phyloP scores from a whole-genome alignment of 495 filamentous ascomycete genomes.

The Penicillium fimorum region DNA sequence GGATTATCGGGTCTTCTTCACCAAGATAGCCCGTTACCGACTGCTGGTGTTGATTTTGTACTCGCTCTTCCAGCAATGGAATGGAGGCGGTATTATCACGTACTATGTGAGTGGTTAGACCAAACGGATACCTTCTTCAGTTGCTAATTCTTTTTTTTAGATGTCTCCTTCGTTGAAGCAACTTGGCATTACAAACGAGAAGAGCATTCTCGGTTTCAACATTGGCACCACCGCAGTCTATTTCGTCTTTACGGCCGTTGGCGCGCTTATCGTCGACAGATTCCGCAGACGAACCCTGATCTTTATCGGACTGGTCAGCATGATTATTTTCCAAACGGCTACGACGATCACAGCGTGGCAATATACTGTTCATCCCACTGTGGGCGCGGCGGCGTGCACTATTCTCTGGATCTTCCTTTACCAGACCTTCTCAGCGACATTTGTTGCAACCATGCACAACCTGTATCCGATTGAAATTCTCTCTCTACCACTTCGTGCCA shows the following conservation, averaged over 20 bases:
- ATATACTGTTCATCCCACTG: slow-evolving; percentile 23
- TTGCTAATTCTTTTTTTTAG: slow-evolving; percentile 18
- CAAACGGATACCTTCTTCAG: neutral
- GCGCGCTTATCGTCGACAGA: slow-evolving; percentile 38
- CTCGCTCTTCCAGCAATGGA: slow-evolving; percentile 47
- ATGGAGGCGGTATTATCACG: slow-evolving; percentile 43
- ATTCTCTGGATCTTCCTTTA: slow-evolving; percentile 45
- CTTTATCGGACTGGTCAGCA: slow-evolving; percentile 33
- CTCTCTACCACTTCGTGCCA: slow-evolving; percentile 38
- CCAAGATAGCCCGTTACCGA: slow-evolving; percentile 33
- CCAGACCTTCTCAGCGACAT: slow-evolving; percentile 39
- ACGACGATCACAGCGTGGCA: slow-evolving; percentile 44
- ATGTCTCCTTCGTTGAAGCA: slow-evolving; percentile 39
- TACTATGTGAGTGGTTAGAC: slow-evolving; percentile 31
- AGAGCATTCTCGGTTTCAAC: slow-evolving; percentile 34
- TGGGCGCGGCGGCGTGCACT: slow-evolving; percentile 32
- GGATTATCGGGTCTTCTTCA: slow-evolving; percentile 43
- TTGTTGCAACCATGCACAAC: slow-evolving; percentile 47
- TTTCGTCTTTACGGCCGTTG: slow-evolving; percentile 41
- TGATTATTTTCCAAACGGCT: slow-evolving; percentile 41
- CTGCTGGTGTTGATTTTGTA: slow-evolving; percentile 40
- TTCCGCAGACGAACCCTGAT: slow-evolving; percentile 39
- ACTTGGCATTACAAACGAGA: slow-evolving; percentile 31
- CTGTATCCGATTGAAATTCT: slow-evolving; percentile 43
- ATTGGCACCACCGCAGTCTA: slow-evolving; percentile 41